Base-by-base conservation (phyloP, 2,329 filamentous ascomycete genomes). In the Monosporascus sp. region DNA sequence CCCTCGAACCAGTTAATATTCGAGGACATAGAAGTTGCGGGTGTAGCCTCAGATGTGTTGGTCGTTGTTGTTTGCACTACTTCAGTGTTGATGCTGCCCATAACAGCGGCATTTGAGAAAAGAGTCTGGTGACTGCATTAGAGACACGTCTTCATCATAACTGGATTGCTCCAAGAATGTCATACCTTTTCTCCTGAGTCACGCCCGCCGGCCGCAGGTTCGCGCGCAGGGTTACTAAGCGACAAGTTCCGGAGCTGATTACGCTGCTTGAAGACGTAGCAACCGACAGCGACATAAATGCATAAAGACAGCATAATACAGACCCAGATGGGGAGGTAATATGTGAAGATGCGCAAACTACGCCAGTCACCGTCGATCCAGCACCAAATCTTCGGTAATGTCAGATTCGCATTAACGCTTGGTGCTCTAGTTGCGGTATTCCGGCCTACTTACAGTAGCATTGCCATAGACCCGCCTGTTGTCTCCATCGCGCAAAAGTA, bases 291-390 rank as follows among this genome's bases (percentile, higher is more conserved):
- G 20, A 78, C 67, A 58, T 85, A 84, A 52, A 83, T 81, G 48
- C 79, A 52, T 17, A 77, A 68, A 0, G 81, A 84, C 14, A 81
- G 68, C 46, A 76, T 65, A 50, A 82, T 83, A 64, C 81, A 85
- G 11, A 79, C 71, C 81, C 81, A 84, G 47, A 84, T 80, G 3
- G 82, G 78, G 57, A 84, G 72, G 63, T 85, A 85, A 65, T 84
- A 85, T 7, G 79, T 79, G 60, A 78, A 84, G 44, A 85, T 84
- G 35, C 81, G 79, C 15, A 84, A 71, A 41, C 74, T 71, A 58
- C 79, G 79, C 78, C 78, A 83, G 37, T 73, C 68, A 37, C 70
- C 69, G 53, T 75, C 75, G 45, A 85, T 82, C 81, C 81, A 85
- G 65, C 81, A 85, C 81, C 81, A 85, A 22, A 85, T 75, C 81